Base-by-base conservation (phyloP, 2,329 filamentous ascomycete genomes). In the Aspergillus terreus region DNA sequence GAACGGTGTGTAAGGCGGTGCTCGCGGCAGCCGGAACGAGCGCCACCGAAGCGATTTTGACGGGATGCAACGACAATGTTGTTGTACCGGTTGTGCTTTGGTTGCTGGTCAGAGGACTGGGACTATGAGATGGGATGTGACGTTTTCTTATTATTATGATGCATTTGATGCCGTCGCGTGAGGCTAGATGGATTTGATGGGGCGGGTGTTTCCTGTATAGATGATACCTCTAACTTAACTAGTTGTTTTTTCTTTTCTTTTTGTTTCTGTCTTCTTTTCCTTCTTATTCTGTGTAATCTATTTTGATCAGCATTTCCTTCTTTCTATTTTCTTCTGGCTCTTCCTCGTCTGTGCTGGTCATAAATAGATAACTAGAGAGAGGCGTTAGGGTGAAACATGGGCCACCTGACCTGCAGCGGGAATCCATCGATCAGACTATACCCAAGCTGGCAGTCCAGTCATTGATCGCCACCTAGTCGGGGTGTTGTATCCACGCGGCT, bases 61-160 rank as follows among this genome's bases (percentile, higher is more conserved):
- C 94, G 12, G 94, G 94, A 2, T 94, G 92, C 27, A 99, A 99
- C 71, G 94, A 99, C 78, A 99, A 99, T 77, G 94, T 99, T 15
- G 86, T 97, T 57, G 92, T 97, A 57, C 94, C 94, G 4, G 84
- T 99, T 51, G 85, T 95, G 46, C 74, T 99, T 54, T 99, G 94
- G 94, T 82, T 92, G 53, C 85, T 95, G 63, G 91, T 96, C 36
- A 88, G 92, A 71, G 90, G 89, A 17, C 71, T 92, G 54, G 80
- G 64, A 4, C 12, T 45, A n/a, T 45, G n/a, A 35, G 7, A 14
- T 3, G 17, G 10, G n/a, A n/a, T 45, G n/a, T 45, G 6, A 19
- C 9, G 14, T 15, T 44, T 27, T 17, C 11, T 15, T 45, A 17
- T 9, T 45, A 17, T 9, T 33, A 17, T 27, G 2, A 30, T n/a